Evolutionary conservation across 2,329 filamentous ascomycete species (phyloP), one percentile per base, ranked within the genome.

Genomic region (Dactylellina leptospora): DNA sequence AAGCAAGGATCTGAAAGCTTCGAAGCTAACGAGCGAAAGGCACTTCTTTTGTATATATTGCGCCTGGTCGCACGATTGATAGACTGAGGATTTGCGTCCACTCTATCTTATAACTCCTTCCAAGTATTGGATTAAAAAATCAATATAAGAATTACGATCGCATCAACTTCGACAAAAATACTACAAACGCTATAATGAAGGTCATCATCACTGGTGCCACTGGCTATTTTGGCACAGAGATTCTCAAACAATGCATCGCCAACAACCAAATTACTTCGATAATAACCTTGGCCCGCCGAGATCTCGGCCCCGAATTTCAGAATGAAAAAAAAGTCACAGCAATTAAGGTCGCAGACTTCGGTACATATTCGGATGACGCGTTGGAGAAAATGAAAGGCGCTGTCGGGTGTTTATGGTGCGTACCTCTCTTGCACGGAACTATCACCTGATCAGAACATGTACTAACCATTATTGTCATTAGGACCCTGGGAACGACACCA

Each of bases 121-220:
- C n/a, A n/a, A n/a, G n/a, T n/a, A n/a, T n/a, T n/a, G n/a, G n/a
- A 4, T 4, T 1, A 1, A n/a, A n/a, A 4, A 44, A 50, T 44
- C 51, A 40, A 33, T 54, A n/a, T n/a, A 40, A 40, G 4, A 40
- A 40, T 6, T 33, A 33, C 28, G 13, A 11, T n/a, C 8, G 8
- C 11, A 11, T 33, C 5, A 6, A 40, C 11, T 40, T 40, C 36
- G 6, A 10, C 5, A 40, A 40, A 40, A n/a, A n/a, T n/a, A n/a
- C n/a, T n/a, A n/a, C n/a, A n/a, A n/a, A n/a, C n/a, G n/a, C n/a
- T n/a, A n/a, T n/a, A n/a, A 87, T 88, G 85, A 87, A 87, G 76
- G 80, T 88, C 75, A 83, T 88, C 68, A 79, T 88, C 33, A 82
- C 84, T 4, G 86, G 86, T 50, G 80, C 81, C 20, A 88, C 85